A percentile compares a stretch with the other conserved stretches of the same genome.
Evolutionary conservation across 2,329 filamentous ascomycete genomes (phyloP).

Genomic region (Hymenoscyphus scutula): DNA sequence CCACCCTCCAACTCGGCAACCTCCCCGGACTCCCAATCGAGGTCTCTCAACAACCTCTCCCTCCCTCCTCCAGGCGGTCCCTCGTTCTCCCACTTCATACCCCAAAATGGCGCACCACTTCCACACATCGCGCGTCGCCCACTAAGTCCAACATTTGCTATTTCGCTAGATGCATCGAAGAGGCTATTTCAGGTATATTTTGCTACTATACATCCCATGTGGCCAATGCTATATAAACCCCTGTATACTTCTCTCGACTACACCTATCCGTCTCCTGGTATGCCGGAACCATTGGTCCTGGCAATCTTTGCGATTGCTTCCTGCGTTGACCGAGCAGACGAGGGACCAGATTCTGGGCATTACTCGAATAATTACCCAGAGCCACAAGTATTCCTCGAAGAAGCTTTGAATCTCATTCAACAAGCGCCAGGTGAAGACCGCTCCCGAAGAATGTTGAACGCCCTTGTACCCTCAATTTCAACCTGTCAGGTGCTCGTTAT

Average conservation of each 20-base stretch:
- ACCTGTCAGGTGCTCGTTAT: constrained; percentile 33
- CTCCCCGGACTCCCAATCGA: constrained; percentile 6
- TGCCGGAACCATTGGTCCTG: constrained; percentile 28
- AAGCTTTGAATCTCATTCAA: constrained; percentile 27
- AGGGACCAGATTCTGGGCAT: constrained; percentile 14
- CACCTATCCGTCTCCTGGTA: constrained; percentile 25
- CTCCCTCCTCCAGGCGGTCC: neutral
- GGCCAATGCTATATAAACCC: constrained; percentile 36
- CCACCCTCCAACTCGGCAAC: neutral
- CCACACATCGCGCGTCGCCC: neutral
- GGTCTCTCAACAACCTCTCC: neutral
- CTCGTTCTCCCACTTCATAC: neutral
- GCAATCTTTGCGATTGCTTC: constrained; percentile 34
- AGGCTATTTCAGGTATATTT: constrained; percentile 34
- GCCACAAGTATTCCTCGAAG: constrained; percentile 27
- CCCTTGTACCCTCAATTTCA: constrained; percentile 29
- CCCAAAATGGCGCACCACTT: neutral
- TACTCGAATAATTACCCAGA: constrained; percentile 20
- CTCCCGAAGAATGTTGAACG: constrained; percentile 20
- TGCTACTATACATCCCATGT: constrained; percentile 34
- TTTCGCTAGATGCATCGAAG: constrained; percentile 28
- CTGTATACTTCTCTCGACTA: constrained; percentile 31
- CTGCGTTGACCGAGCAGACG: constrained; percentile 26
- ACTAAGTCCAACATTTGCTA: neutral
- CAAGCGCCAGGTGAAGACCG: constrained; percentile 12